A percentile compares a stretch with the other conserved stretches of the same genome.
Conservation (phyloP, 345 rosid genomes). For the Ceriops decandra region DNA sequence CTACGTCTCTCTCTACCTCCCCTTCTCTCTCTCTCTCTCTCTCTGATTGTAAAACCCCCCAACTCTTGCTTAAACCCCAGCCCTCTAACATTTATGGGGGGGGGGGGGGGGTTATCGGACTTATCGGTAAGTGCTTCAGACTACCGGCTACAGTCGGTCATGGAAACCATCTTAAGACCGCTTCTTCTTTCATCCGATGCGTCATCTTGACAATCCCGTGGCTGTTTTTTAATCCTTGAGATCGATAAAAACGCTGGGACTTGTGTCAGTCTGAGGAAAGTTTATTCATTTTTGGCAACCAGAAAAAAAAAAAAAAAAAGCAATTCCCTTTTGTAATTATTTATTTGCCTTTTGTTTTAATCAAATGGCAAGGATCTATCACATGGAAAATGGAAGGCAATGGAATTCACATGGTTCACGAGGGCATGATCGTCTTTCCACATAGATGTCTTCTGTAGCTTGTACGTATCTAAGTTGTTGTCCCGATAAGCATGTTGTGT, state of each 20-base stretch:
- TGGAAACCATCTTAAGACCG: constrained; percentile 3
- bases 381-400: too few relatives aligned
- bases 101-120: constrained; percentile 6
- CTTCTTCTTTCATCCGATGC: background rate
- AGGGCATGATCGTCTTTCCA: constrained; percentile 12
- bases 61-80: constrained; percentile 23
- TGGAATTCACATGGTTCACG: background rate
- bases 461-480: background rate
- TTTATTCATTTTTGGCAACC: too few relatives aligned
- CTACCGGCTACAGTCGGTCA: background rate
- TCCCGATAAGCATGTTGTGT: constrained; percentile 17
- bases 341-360: too few relatives aligned
- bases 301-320: too few relatives aligned
- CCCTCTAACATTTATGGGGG: constrained; percentile 17
- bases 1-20: background rate
- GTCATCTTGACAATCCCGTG: background rate
- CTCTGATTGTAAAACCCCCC: constrained; percentile 25
- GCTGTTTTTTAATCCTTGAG: background rate
- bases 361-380: too few relatives aligned
- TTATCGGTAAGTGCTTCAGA: constrained; percentile 1
- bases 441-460: too few relatives aligned
- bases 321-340: too few relatives aligned
- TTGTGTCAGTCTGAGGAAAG: background rate
- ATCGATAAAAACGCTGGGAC: background rate
- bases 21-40: background rate